A percentile compares a stretch with the other conserved stretches of the same genome.
phyloP scores from a whole-genome alignment of 2,329 filamentous ascomycete genomes.

The Diaporthe vexans region DNA sequence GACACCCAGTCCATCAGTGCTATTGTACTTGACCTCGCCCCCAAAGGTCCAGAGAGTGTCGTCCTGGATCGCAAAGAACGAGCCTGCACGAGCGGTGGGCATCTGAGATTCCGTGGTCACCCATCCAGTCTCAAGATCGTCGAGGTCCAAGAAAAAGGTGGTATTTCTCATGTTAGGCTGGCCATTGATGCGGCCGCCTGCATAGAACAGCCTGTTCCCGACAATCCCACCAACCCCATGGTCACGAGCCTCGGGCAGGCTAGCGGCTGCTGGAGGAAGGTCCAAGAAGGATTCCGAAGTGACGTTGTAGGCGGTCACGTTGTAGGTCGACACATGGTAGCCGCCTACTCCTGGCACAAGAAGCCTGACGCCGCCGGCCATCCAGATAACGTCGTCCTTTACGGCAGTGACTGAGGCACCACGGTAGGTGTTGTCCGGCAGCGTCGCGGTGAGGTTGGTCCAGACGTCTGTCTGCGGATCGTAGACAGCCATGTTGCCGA shows the following conservation, averaged over 20 bases:
- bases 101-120: conserved; percentile 47
- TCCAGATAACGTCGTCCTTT: conserved; percentile 49
- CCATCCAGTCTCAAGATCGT: conserved; percentile 48
- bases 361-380: conserved; percentile 54
- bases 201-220: conserved; percentile 52
- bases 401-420: conserved; percentile 53
- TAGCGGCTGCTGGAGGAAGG: conserved; percentile 45
- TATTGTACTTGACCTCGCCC: conserved; percentile 52
- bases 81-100: conserved; percentile 54
- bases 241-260: conserved; percentile 53
- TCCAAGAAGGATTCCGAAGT: conserved; percentile 46
- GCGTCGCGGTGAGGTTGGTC: conserved; percentile 45
- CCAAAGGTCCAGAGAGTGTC: conserved; percentile 53
- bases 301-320: conserved; percentile 51
- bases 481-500: conserved; percentile 50
- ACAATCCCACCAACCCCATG: conserved; percentile 51
- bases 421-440: conserved; percentile 48
- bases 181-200: conserved; percentile 52
- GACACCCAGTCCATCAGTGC: conserved; percentile 37
- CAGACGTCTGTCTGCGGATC: conserved; percentile 48
- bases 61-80: conserved; percentile 49
- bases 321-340: conserved; percentile 47
- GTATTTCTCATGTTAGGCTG: conserved; percentile 51
- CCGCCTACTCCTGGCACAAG: conserved; percentile 41
- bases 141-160: conserved; percentile 53